Conservation (phyloP, 75 land plant species). For the Cunninghamia lanceolata region DNA sequence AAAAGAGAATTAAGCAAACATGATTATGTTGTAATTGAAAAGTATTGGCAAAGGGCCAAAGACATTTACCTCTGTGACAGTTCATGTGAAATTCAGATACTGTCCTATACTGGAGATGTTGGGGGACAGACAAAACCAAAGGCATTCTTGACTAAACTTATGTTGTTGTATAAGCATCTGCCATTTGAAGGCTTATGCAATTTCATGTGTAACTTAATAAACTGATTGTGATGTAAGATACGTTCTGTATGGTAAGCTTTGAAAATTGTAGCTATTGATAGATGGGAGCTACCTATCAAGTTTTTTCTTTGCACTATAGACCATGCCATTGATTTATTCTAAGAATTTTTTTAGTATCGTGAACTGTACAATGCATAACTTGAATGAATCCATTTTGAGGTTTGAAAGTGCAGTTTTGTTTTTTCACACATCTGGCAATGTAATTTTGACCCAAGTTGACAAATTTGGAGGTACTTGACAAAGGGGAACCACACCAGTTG, state of each 20-base stretch:
- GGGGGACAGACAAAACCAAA: not conserved
- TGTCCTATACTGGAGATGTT: not conserved
- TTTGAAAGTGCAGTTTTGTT: not conserved
- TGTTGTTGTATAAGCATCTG: not conserved
- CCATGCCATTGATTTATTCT: not conserved
- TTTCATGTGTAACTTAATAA: slow-evolving; percentile 3
- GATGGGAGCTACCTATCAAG: not conserved
- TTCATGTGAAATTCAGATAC: not conserved
- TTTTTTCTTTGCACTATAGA: not conserved
- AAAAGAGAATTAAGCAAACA: slow-evolving; percentile 28
- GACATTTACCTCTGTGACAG: not conserved
- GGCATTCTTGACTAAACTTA: not conserved
- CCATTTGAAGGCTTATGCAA: not conserved
- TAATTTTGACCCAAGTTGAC: not conserved
- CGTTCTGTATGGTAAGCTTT: not conserved
- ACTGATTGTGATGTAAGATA: not conserved
- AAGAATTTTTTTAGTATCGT: not conserved
- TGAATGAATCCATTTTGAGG: not conserved
- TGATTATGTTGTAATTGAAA: slow-evolving; percentile 12
- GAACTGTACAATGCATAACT: not conserved
- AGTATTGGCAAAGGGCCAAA: not conserved
- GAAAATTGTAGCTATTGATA: not conserved
- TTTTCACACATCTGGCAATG: not conserved
- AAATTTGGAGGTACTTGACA: not conserved
- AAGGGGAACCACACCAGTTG: not conserved